phyloP scores from a whole-genome alignment of 2,329 filamentous ascomycete genomes.

The Grosmannia serpens region DNA sequence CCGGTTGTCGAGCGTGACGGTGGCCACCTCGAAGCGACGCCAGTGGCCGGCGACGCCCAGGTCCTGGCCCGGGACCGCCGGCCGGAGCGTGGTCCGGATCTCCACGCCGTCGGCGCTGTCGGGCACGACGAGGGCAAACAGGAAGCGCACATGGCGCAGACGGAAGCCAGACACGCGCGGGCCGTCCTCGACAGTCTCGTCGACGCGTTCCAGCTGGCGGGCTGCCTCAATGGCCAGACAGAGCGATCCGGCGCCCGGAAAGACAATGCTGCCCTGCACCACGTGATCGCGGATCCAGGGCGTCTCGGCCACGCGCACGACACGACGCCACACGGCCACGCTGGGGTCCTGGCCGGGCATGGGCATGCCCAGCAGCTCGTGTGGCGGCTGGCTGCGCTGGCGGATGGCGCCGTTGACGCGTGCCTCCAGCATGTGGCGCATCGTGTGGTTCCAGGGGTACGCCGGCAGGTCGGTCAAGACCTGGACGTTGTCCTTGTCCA shows the following conservation, averaged over 20 bases:
- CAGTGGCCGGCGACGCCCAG: background rate
- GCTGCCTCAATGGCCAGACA: constrained; percentile 39
- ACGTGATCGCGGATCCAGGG: constrained; percentile 49
- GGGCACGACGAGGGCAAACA: background rate
- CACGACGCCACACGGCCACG: constrained; percentile 35
- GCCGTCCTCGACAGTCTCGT: background rate
- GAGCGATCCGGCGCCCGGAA: constrained; percentile 41
- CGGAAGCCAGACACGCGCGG: background rate
- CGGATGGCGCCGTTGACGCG: constrained; percentile 26
- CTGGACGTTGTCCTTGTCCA: background rate
- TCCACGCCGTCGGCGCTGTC: background rate
- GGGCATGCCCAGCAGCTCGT: constrained; percentile 34
- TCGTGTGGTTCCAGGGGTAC: constrained; percentile 36
- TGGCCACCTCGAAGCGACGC: background rate
- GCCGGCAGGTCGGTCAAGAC: background rate
- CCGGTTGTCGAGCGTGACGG: background rate
- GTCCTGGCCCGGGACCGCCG: background rate
- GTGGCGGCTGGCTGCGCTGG: background rate
- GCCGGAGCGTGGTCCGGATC: background rate
- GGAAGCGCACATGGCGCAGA: background rate
- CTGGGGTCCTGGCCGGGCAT: constrained; percentile 30
- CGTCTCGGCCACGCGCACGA: constrained; percentile 33
- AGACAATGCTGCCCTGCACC: constrained; percentile 44
- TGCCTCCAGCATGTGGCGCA: constrained; percentile 36
- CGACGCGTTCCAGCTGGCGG: constrained; percentile 19